A percentile compares a stretch with the other conserved stretches of the same genome.
phyloP scores from a whole-genome alignment of 108 stramenopile species.

The Nitzschia inconspicua region DNA sequence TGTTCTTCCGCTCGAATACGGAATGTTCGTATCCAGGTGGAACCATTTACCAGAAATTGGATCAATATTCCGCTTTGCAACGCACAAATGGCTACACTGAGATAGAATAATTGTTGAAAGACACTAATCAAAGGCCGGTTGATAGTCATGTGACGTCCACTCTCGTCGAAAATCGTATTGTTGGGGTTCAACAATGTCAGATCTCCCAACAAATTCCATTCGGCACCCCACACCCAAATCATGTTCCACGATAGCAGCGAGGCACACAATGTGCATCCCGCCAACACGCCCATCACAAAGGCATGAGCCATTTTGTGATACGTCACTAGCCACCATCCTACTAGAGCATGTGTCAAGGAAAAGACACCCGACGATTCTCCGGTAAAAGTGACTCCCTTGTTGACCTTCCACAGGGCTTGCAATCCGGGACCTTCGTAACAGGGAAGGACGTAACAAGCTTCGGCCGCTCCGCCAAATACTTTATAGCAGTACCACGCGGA shows the following conservation, averaged over 20 bases:
- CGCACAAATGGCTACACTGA: not conserved
- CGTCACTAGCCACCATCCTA: not conserved
- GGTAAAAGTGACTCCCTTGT: conserved; percentile 10
- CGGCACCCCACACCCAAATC: conserved; percentile 6
- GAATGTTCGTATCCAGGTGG: not conserved
- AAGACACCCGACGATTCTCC: conserved; percentile 10
- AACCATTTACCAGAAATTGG: not conserved
- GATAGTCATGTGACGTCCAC: conserved; percentile 6
- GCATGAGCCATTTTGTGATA: conserved; percentile 7
- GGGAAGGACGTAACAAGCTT: conserved; percentile 4
- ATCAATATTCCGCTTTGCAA: not conserved
- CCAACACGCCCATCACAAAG: conserved; percentile 4
- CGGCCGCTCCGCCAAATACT: conserved; percentile 2
- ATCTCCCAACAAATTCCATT: conserved; percentile 4
- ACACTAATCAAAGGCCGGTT: not conserved
- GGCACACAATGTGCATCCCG: conserved; percentile 1
- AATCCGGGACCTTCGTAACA: conserved; percentile 12
- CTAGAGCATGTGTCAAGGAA: not conserved
- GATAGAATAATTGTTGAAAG: not conserved
- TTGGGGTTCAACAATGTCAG: not conserved
- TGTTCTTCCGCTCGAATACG: not conserved
- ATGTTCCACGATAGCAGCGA: conserved; percentile 6
- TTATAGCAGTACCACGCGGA: conserved; percentile 5
- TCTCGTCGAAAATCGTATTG: conserved; percentile 1
- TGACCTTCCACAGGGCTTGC: conserved; percentile 12